Percentiles rank a stretch among this genome's conserved stretches.
Evolutionary conservation across 2,329 filamentous ascomycete species (phyloP).

Genomic region (Fusarium caatingaense): DNA sequence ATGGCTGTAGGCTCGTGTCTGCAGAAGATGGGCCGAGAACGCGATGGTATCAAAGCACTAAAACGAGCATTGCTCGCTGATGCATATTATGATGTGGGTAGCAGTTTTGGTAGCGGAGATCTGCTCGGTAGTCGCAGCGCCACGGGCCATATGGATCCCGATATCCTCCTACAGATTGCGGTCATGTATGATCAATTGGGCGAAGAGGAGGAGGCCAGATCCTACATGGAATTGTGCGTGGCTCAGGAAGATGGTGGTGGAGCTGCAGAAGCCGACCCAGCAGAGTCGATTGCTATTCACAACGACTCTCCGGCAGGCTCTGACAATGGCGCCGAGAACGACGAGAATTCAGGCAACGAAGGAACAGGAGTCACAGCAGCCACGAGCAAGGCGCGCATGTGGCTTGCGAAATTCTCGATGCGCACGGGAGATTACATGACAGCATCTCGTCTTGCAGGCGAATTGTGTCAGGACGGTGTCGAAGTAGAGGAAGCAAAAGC

Average conservation of each 20-base stretch:
- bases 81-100: slow-evolving; percentile 80
- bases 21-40: slow-evolving; percentile 85
- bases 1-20: slow-evolving; percentile 93
- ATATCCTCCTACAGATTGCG: slow-evolving; percentile 90
- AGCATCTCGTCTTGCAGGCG: slow-evolving; percentile 84
- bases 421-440: slow-evolving; percentile 78
- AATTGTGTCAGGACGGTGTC: slow-evolving; percentile 93
- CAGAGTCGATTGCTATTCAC: slow-evolving; percentile 66
- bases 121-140: slow-evolving; percentile 62
- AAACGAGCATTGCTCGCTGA: slow-evolving; percentile 92
- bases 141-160: slow-evolving; percentile 80
- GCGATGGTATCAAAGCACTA: slow-evolving; percentile 94
- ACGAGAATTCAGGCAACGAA: slow-evolving; percentile 53
- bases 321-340: slow-evolving; percentile 53
- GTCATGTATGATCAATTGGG: slow-evolving; percentile 85
- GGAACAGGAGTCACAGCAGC: slow-evolving; percentile 89
- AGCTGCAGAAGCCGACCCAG: slow-evolving; percentile 55
- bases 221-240: slow-evolving; percentile 96
- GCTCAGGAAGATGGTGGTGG: slow-evolving; percentile 85
- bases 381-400: slow-evolving; percentile 92
- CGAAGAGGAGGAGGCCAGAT: slow-evolving; percentile 82
- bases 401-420: slow-evolving; percentile 88
- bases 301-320: slow-evolving; percentile 61
- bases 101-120: slow-evolving; percentile 63
- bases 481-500: slow-evolving; percentile 98